These are phyloP conservation scores for Dictyostelium purpureum DNA, from an alignment of 78 protist species.

Conservation along the genomic window DNA sequence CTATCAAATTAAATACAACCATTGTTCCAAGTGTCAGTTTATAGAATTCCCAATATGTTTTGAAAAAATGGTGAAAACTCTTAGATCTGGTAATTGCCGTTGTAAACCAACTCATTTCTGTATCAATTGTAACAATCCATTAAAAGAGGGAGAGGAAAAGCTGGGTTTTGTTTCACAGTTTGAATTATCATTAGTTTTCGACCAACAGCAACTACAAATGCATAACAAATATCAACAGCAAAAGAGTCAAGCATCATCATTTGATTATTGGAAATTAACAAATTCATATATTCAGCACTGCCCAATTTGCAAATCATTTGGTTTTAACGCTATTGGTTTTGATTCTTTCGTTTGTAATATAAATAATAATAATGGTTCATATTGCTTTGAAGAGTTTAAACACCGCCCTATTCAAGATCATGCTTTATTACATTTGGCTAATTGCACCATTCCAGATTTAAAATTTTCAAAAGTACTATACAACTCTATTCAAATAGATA, in stretches of 20 bases:
- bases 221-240: neutral
- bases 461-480: neutral
- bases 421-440: neutral
- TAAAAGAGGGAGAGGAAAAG: conserved; percentile 8
- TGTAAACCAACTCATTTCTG: conserved; percentile 10
- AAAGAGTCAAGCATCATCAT: neutral
- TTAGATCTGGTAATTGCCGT: conserved; percentile 1
- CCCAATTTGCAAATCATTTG: conserved; percentile 45
- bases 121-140: conserved; percentile 3
- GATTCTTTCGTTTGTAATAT: conserved; percentile 5
- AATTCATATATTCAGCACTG: conserved; percentile 11
- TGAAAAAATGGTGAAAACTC: neutral
- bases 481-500: conserved; percentile 33
- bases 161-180: neutral
- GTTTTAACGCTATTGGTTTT: conserved; percentile 12
- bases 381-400: neutral
- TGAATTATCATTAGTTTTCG: conserved; percentile 6
- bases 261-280: neutral
- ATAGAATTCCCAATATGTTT: conserved; percentile 48
- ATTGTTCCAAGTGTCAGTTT: conserved; percentile 31
- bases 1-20: neutral
- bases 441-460: conserved; percentile 11
- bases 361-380: neutral
- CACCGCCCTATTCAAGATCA: conserved; percentile 1
- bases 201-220: neutral